phyloP scores from a whole-genome alignment of 1,284 basidiomycete genomes.

The Microbotryomycetes sp. region DNA sequence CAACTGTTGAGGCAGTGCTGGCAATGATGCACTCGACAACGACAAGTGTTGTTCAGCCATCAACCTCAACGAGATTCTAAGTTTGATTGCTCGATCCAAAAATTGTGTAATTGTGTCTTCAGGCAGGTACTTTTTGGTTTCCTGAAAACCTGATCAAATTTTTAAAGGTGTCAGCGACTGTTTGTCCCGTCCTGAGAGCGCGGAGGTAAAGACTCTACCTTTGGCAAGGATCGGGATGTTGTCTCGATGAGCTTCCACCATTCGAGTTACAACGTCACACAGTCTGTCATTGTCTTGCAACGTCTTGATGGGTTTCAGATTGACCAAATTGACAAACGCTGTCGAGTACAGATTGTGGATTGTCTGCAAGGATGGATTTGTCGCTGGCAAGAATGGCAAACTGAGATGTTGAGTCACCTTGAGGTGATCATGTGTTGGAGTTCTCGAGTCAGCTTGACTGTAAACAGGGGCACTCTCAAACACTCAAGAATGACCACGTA shows the following conservation, averaged over 20 bases:
- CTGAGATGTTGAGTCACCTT: constrained; percentile 36
- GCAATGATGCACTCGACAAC: constrained; percentile 57
- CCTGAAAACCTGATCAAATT: constrained; percentile 60
- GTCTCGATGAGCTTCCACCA: constrained; percentile 73
- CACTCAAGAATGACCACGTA: constrained; percentile 16
- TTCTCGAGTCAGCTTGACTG: background rate
- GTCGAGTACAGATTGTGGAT: constrained; percentile 66
- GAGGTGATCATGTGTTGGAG: background rate
- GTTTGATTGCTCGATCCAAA: constrained; percentile 75
- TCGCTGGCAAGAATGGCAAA: constrained; percentile 63
- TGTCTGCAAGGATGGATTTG: constrained; percentile 75
- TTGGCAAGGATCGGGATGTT: constrained; percentile 85
- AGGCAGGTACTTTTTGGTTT: constrained; percentile 75
- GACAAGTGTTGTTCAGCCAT: constrained; percentile 90
- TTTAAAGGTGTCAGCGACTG: constrained; percentile 4
- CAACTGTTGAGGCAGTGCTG: constrained; percentile 17
- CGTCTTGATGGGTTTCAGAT: constrained; percentile 58
- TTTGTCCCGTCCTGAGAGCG: background rate
- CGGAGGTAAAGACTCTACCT: constrained; percentile 44
- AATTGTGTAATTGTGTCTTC: constrained; percentile 67
- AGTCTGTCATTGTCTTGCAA: constrained; percentile 66
- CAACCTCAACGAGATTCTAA: constrained; percentile 76
- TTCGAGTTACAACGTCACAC: constrained; percentile 57
- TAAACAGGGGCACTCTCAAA: no score
- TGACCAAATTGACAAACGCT: constrained; percentile 66